Evolutionary conservation across 2,329 filamentous ascomycete species (phyloP), one percentile per base, ranked within the genome.

Genomic region (Pseudogymnoascus sp.): DNA sequence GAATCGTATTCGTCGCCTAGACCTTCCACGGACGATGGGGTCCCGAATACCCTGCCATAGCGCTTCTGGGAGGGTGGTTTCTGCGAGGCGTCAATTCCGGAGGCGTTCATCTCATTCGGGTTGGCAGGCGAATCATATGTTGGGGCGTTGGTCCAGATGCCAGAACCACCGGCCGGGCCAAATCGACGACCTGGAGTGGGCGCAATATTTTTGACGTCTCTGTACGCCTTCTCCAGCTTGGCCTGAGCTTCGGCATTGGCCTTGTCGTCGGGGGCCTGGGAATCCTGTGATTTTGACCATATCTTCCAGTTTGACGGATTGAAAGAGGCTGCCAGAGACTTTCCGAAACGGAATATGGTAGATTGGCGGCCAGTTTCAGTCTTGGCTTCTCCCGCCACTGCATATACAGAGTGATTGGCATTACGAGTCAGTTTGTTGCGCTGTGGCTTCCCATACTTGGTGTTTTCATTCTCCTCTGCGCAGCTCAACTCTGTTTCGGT

Each of bases 301-400:
- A 72, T 69, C 66, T 77, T 79, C 77, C 78, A 81, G 33, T 78
- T 78, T 59, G 79, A 75, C 2, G 82, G 80, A 64, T 82, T 82
- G 69, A 85, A 82, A 18, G 77, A 77, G 10, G 78, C 76, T 5
- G 79, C 79, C 62, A 84, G 74, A 2, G 77, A 78, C 67, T 79
- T 82, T 36, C 82, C 81, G 66, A 85, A 83, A 5, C 78, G 76
- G 66, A 82, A 82, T 35, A 84, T 77, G 9, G 79, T 77, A 2
- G 75, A 79, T 12, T 75, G 71, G 60, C 74, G 74, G 61, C 69
- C 70, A 4, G 69, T 63, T 6, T 75, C 72, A 12, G 71, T 37
- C 18, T 59, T 39, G 58, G 25, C 5, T 6, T 59, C 58, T 5
- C 45, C 45, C 9, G 45, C n/a, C 45, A 55, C 45, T 31, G 45